phyloP scores from a whole-genome alignment of 169 alveolate genomes.

The Perkinsus olseni region DNA sequence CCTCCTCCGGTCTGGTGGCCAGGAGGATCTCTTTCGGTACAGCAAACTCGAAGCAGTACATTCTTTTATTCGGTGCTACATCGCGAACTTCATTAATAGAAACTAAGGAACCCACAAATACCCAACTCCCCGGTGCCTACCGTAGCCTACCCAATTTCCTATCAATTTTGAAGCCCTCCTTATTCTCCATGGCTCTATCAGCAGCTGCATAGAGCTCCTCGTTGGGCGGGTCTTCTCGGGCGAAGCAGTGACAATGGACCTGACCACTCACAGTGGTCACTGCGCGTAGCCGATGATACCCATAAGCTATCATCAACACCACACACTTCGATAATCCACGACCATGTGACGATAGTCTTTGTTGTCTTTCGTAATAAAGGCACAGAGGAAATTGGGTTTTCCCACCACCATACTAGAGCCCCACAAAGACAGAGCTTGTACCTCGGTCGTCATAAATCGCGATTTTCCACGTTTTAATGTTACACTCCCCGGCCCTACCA shows the following conservation, averaged over 20 bases:
- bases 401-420: too few relatives aligned
- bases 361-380: too few relatives aligned
- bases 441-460: too few relatives aligned
- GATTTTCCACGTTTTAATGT: too few relatives aligned
- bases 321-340: too few relatives aligned
- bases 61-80: conserved; percentile 35
- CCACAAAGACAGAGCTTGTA: too few relatives aligned
- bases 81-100: conserved; percentile 23
- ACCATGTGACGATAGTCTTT: too few relatives aligned
- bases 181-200: background rate
- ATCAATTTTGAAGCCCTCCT: background rate
- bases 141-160: background rate
- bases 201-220: conserved; percentile 10
- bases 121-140: background rate
- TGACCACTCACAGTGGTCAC: conserved; percentile 5
- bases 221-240: conserved; percentile 19
- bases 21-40: conserved; percentile 6
- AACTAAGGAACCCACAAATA: background rate
- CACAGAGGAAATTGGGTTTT: too few relatives aligned
- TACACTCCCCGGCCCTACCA: background rate
- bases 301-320: too few relatives aligned
- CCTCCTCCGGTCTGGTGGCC: background rate
- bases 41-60: conserved; percentile 27
- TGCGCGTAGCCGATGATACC: background rate
- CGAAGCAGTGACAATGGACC: conserved; percentile 36